phyloP scores from a whole-genome alignment of 1,284 basidiomycete genomes.

The Thecaphora thlaspeos region DNA sequence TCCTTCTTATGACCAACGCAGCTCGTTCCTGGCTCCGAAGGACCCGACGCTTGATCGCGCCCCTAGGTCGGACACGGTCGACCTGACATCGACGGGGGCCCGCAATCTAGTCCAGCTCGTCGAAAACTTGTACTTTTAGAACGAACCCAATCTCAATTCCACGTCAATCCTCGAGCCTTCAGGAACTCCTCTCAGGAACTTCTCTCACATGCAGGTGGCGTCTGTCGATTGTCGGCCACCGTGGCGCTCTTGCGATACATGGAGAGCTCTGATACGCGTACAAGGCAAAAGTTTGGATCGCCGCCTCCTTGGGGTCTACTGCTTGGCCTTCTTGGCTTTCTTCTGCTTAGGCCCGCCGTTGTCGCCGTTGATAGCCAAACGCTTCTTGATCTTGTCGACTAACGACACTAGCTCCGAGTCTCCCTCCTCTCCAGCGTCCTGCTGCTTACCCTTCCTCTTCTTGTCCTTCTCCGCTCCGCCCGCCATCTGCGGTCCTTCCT shows the following conservation, averaged over 20 bases:
- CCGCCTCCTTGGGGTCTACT: too few relatives aligned
- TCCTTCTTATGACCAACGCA: conserved; percentile 1
- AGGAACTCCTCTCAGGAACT: too few relatives aligned
- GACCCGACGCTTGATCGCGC: conserved; percentile 11
- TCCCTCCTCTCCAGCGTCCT: neutral
- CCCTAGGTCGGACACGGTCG: too few relatives aligned
- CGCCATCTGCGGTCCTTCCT: neutral
- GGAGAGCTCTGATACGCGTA: too few relatives aligned
- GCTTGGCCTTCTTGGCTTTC: conserved; percentile 15
- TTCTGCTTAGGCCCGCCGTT: conserved; percentile 1
- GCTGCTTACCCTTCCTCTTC: conserved; percentile 1
- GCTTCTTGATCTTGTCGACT: conserved; percentile 25
- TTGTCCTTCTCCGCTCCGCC: neutral
- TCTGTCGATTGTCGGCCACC: too few relatives aligned
- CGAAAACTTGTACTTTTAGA: conserved; percentile 19
- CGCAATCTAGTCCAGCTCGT: neutral
- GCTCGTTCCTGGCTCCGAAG: conserved; percentile 41
- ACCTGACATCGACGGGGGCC: too few relatives aligned
- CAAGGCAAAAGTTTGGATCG: too few relatives aligned
- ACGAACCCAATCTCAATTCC: conserved; percentile 2
- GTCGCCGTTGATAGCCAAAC: conserved; percentile 2
- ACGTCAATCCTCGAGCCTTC: too few relatives aligned
- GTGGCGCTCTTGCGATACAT: too few relatives aligned
- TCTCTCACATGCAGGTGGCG: too few relatives aligned
- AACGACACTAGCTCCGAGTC: conserved; percentile 11